phyloP scores from a whole-genome alignment of 2,329 filamentous ascomycete genomes.

The Allantophomopsis lycopodina region DNA sequence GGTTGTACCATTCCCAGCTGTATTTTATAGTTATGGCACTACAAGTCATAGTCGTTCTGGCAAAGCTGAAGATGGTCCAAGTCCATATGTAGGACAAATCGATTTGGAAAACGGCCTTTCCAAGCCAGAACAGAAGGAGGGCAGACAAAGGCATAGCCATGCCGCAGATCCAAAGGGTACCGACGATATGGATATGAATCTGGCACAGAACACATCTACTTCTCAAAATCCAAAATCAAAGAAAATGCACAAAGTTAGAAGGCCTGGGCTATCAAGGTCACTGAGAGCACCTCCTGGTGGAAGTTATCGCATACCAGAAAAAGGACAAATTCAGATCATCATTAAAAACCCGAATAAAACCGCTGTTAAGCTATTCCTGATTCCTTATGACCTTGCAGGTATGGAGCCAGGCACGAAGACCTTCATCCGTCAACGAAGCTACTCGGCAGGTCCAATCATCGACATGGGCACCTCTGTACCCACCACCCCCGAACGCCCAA shows the following conservation, averaged over 20 bases:
- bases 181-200: slow-evolving; percentile 12
- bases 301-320: slow-evolving; percentile 85
- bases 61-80: slow-evolving; percentile 71
- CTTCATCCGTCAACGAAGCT: slow-evolving; percentile 87
- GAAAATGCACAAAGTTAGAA: slow-evolving; percentile 34
- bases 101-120: slow-evolving; percentile 74
- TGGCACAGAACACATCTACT: slow-evolving; percentile 1
- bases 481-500: slow-evolving; percentile 46
- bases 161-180: slow-evolving; percentile 5
- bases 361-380: slow-evolving; percentile 86
- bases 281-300: slow-evolving; percentile 68
- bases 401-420: slow-evolving; percentile 95
- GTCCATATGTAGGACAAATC: slow-evolving; percentile 88
- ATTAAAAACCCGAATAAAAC: slow-evolving; percentile 99
- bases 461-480: slow-evolving; percentile 27
- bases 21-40: slow-evolving; percentile 85
- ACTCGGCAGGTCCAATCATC: slow-evolving; percentile 74
- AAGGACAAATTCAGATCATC: slow-evolving; percentile 90
- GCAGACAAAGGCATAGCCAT: slow-evolving; percentile 20
- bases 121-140: slow-evolving; percentile 28
- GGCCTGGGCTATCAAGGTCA: slow-evolving; percentile 24
- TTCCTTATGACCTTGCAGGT: slow-evolving; percentile 82
- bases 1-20: slow-evolving; percentile 79
- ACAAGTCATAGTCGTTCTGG: slow-evolving; percentile 43
- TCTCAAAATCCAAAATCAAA: slow-evolving; percentile 3